Evolutionary conservation across 345 rosid species (phyloP).

Genomic region (Odontarrhena argentea): DNA sequence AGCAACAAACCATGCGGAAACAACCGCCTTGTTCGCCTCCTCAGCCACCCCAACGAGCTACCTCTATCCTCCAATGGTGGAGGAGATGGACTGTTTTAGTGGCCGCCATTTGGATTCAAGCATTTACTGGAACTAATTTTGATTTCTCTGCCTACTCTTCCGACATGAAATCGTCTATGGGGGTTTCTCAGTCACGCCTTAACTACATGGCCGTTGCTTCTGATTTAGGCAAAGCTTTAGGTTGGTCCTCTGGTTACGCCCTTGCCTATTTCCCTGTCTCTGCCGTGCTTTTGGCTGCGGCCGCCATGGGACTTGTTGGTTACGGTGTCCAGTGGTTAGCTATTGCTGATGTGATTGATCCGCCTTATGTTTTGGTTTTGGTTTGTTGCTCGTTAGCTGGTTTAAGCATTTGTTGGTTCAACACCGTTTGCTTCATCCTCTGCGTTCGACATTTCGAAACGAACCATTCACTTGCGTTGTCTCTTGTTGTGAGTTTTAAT

Average conservation of each 20-base stretch:
- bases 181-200: slow-evolving; percentile 70
- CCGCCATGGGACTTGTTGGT: slow-evolving; percentile 55
- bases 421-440: slow-evolving; percentile 73
- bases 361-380: slow-evolving; percentile 69
- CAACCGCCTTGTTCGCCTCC: slow-evolving; percentile 2
- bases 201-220: slow-evolving; percentile 77
- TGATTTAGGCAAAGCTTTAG: slow-evolving; percentile 74
- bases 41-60: background rate
- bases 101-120: slow-evolving; percentile 74
- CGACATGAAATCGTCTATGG: slow-evolving; percentile 56
- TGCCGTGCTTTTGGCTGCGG: slow-evolving; percentile 58
- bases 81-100: slow-evolving; percentile 69
- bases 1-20: background rate
- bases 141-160: slow-evolving; percentile 80
- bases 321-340: slow-evolving; percentile 78
- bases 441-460: slow-evolving; percentile 69
- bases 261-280: slow-evolving; percentile 57
- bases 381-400: slow-evolving; percentile 71
- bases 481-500: slow-evolving; percentile 75
- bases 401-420: slow-evolving; percentile 91
- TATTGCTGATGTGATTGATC: slow-evolving; percentile 46
- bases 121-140: slow-evolving; percentile 83
- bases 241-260: slow-evolving; percentile 72
- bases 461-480: slow-evolving; percentile 63
- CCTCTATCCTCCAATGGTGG: slow-evolving; percentile 36